These are phyloP conservation scores for Boletus reticulatus DNA, from an alignment of 768 basidiomycete species.

Conservation along the genomic window DNA sequence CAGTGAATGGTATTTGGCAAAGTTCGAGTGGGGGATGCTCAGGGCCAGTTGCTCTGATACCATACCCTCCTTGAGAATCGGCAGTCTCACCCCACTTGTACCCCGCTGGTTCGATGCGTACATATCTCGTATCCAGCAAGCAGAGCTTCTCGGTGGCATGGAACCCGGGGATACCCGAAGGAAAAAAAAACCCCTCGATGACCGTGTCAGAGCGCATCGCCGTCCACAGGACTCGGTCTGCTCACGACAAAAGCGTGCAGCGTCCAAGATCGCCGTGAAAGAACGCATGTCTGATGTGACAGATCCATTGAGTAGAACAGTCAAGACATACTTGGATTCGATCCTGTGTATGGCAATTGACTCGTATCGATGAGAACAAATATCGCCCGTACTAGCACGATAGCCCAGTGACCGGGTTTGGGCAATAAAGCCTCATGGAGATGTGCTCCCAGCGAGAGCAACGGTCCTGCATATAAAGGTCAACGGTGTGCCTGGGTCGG, in stretches of 20 bases:
- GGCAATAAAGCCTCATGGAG: constrained; percentile 10
- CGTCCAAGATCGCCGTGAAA: background rate
- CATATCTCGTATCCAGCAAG: background rate
- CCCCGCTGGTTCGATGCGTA: background rate
- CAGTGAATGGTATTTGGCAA: background rate
- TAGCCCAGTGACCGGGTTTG: constrained; percentile 13
- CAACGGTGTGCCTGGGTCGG: constrained; percentile 16
- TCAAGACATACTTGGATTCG: background rate
- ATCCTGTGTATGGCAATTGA: background rate
- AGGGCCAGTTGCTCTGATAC: background rate
- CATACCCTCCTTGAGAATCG: too few relatives aligned
- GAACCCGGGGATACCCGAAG: constrained; percentile 16
- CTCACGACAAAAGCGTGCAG: constrained; percentile 2
- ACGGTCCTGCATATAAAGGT: constrained; percentile 8
- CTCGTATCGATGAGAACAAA: constrained; percentile 7
- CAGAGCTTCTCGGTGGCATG: constrained; percentile 8
- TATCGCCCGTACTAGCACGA: constrained; percentile 7
- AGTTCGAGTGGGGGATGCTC: constrained; percentile 1
- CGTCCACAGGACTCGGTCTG: background rate
- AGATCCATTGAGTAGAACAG: background rate
- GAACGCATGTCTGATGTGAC: background rate
- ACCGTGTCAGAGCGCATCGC: background rate
- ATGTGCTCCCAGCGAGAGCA: background rate
- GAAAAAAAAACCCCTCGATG: background rate
- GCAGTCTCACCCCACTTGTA: too few relatives aligned